These are phyloP conservation scores for Cetraspora pellucida DNA, from an alignment of 192 early-diverging fungal species.

Conservation along the genomic window DNA sequence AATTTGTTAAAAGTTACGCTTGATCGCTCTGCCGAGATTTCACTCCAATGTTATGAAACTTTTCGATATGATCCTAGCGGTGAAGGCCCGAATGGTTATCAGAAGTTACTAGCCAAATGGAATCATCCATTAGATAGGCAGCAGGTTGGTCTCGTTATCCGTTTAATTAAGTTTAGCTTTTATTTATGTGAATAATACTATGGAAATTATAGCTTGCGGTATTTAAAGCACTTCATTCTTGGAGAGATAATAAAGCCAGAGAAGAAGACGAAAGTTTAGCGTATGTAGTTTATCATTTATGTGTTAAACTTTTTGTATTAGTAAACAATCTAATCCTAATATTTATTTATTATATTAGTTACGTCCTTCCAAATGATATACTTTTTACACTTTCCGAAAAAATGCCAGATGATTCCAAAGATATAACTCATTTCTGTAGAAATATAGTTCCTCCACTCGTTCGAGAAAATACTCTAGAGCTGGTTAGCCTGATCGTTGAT, in stretches of 20 bases:
- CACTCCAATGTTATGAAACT: constrained; percentile 75
- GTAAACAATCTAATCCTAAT: not conserved
- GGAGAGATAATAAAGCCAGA: constrained; percentile 89
- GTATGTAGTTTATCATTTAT: not conserved
- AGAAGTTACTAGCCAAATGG: constrained; percentile 65
- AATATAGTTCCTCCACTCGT: constrained; percentile 82
- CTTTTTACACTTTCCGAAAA: constrained; percentile 70
- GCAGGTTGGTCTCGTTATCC: constrained; percentile 36
- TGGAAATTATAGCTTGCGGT: constrained; percentile 62
- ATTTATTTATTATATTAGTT: constrained; percentile 42
- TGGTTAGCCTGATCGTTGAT: constrained; percentile 48
- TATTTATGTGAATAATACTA: not conserved
- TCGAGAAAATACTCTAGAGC: constrained; percentile 76
- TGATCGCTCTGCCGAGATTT: constrained; percentile 68
- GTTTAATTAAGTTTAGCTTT: not conserved
- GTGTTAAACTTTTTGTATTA: not conserved
- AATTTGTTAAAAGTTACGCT: constrained; percentile 68
- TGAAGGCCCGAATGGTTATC: constrained; percentile 80
- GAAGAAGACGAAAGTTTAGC: constrained; percentile 87
- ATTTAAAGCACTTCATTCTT: constrained; percentile 86
- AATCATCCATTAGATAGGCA: constrained; percentile 52
- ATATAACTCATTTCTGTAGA: constrained; percentile 73
- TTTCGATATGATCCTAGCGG: constrained; percentile 86
- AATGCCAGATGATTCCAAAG: constrained; percentile 71
- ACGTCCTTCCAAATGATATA: constrained; percentile 91